A percentile compares a stretch with the other conserved stretches of the same genome.
phyloP scores from a whole-genome alignment of 805 yeast genomes.

The Yarrowia keelungensis region DNA sequence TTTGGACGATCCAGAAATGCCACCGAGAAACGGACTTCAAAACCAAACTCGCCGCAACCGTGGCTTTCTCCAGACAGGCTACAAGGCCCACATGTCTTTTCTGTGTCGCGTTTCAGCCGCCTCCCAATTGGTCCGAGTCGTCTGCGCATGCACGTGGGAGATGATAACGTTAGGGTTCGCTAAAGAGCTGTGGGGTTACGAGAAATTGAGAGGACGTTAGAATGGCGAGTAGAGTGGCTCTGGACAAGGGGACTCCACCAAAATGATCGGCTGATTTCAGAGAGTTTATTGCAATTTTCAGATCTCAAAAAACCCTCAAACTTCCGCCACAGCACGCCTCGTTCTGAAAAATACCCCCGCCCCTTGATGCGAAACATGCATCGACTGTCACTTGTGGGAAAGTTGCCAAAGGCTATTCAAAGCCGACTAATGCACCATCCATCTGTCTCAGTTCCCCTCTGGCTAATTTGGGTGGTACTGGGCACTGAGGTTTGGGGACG shows the following conservation, averaged over 20 bases:
- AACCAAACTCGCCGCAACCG: neutral
- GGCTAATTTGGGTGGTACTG: too few relatives aligned
- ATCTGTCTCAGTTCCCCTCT: slow-evolving; percentile 33
- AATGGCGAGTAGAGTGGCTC: too few relatives aligned
- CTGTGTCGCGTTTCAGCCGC: slow-evolving; percentile 2
- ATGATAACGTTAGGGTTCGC: neutral
- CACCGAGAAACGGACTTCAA: neutral
- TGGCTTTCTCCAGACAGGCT: neutral
- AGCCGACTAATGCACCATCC: slow-evolving; percentile 25
- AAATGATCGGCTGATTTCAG: neutral
- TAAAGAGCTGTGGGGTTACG: neutral
- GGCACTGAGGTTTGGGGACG: too few relatives aligned
- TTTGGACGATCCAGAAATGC: neutral
- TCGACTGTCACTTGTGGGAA: neutral
- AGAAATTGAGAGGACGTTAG: neutral
- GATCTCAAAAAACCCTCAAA: neutral
- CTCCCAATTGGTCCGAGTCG: slow-evolving; percentile 32
- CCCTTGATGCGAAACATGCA: neutral
- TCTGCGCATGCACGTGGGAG: slow-evolving; percentile 34
- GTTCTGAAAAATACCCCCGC: neutral
- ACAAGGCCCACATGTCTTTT: neutral
- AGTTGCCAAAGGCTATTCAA: neutral
- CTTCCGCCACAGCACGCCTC: neutral
- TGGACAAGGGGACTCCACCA: neutral
- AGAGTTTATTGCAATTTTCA: neutral